Evolutionary conservation across 1,284 basidiomycete species (phyloP).

Genomic region (Sphaerobolus stellatus): DNA sequence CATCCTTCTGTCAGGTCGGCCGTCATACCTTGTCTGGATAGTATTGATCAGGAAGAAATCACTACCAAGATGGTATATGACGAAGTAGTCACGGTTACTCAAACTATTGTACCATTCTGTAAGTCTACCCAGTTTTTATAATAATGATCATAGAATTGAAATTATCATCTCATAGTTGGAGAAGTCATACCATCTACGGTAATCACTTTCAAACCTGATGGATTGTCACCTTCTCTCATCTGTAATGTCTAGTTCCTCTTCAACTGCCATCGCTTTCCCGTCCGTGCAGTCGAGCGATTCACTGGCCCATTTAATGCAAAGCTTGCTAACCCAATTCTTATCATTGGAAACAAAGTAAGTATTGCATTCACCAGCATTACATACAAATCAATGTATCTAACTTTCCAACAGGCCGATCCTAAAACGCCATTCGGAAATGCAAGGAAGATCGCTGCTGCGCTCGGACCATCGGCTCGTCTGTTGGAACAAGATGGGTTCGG

Average conservation of each 20-base stretch:
- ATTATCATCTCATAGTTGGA: neutral
- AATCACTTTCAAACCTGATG: neutral
- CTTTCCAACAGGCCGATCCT: conserved; percentile 15
- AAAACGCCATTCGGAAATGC: conserved; percentile 21
- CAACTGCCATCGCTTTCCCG: conserved; percentile 5
- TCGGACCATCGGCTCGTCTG: conserved; percentile 19
- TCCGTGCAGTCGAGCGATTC: conserved; percentile 32
- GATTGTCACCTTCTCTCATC: neutral
- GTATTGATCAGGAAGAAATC: conserved; percentile 7
- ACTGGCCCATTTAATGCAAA: conserved; percentile 30
- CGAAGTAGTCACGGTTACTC: conserved; percentile 2
- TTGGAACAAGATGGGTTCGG: conserved; percentile 23
- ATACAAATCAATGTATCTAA: neutral
- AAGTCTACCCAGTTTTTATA: neutral
- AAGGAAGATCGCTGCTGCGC: conserved; percentile 13
- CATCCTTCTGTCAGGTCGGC: neutral
- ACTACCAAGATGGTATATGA: conserved; percentile 3
- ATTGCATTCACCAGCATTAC: neutral
- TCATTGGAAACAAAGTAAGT: conserved; percentile 19
- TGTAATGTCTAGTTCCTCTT: neutral
- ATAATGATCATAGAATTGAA: neutral
- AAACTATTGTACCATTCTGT: neutral
- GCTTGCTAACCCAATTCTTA: conserved; percentile 27
- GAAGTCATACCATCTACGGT: neutral
- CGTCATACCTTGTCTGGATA: conserved; percentile 7